These are phyloP conservation scores for Botrytis elliptica DNA, from an alignment of 2,329 filamentous ascomycete genomes.

Conservation along the genomic window DNA sequence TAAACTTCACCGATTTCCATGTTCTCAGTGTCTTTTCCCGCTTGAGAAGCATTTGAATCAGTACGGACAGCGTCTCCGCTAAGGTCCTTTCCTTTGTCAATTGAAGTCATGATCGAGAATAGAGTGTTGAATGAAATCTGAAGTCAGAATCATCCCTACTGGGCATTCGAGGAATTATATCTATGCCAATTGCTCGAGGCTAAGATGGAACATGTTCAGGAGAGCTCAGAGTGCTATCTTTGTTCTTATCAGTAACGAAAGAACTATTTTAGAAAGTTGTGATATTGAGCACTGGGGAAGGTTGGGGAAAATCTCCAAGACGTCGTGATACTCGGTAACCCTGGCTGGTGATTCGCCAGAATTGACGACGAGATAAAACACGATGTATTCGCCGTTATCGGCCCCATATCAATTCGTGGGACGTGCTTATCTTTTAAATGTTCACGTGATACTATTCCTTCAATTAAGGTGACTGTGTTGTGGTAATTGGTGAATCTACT, in stretches of 20 bases:
- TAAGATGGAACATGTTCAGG: not conserved
- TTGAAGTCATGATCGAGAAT: not conserved
- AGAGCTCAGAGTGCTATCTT: not conserved
- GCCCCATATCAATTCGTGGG: too few relatives aligned
- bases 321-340: not conserved
- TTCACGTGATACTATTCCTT: not conserved
- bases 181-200: not conserved
- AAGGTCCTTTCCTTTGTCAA: not conserved
- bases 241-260: not conserved
- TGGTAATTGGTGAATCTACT: not conserved
- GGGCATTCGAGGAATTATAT: not conserved
- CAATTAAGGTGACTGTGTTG: too few relatives aligned
- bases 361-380: constrained; percentile 1
- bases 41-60: not conserved
- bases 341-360: not conserved
- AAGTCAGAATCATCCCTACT: not conserved
- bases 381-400: not conserved
- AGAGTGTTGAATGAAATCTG: not conserved
- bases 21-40: not conserved
- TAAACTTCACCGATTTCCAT: not conserved
- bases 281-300: not conserved
- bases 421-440: not conserved
- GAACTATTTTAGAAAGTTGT: not conserved
- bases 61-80: not conserved
- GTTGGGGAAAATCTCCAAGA: not conserved